Evolutionary conservation across 225 moss, liverwort and hornwort species (phyloP).

Genomic region (Ulota crispa): DNA sequence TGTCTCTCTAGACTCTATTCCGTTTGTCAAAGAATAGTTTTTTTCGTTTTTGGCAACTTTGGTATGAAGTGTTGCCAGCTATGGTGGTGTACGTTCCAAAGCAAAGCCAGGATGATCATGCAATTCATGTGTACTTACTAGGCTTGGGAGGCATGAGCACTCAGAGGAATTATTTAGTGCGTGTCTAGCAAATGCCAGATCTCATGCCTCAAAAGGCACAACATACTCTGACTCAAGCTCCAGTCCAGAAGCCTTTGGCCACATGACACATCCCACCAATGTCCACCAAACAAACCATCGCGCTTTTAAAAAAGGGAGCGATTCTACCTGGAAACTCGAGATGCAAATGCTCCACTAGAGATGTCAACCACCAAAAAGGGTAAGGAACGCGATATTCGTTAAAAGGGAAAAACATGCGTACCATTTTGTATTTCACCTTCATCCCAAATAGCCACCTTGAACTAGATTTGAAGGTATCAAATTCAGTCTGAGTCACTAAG

Average conservation of each 20-base stretch:
- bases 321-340: neutral
- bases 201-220: neutral
- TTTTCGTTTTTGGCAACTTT: no score
- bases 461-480: no score
- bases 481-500: no score
- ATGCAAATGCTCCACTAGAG: neutral
- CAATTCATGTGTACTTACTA: neutral
- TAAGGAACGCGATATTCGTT: no score
- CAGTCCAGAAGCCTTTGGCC: constrained; percentile 15
- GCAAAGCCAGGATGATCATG: neutral
- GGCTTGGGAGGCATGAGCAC: no score
- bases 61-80: neutral
- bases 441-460: no score
- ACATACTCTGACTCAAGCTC: neutral
- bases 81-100: neutral
- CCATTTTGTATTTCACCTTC: no score
- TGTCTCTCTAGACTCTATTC: no score
- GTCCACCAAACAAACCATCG: neutral
- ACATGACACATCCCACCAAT: neutral
- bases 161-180: neutral
- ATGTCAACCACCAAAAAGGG: constrained; percentile 8
- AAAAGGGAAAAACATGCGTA: no score
- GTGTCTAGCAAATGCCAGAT: neutral
- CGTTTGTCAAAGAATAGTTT: no score
- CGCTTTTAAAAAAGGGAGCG: neutral